Base-by-base conservation (phyloP, 2,329 filamentous ascomycete genomes). In the Fusarium annulatum region DNA sequence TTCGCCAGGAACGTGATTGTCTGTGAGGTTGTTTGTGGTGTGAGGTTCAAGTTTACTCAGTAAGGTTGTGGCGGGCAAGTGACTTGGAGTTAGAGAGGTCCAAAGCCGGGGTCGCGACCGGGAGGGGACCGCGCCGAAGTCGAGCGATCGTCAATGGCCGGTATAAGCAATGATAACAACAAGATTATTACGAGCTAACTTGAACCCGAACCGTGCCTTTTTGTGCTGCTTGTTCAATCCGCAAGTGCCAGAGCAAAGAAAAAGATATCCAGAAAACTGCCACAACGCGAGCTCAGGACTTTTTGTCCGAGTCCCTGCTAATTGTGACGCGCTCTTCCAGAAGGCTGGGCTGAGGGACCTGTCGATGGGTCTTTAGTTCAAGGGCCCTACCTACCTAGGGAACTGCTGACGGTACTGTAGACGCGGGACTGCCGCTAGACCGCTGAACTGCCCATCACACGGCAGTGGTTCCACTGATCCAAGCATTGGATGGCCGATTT, bases 241-340 rank as follows among this genome's bases (percentile, higher is more conserved):
- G 23, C 10, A 15, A 14, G 21, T 30, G 11, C 12, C n/a, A 34
- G 19, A 39, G 30, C 7, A 34, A 23, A 51, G 28, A 58, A 48
- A 36, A 28, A 46, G 23, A 51, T 43, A 33, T 48, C 33, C 38
- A 49, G 43, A 49, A 58, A 57, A 55, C 23, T 55, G 53, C n/a
- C 36, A 55, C 58, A 64, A 69, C 59, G 60, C 71, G 59, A 65
- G 55, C 49, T 28, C 55, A 21, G n/a, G 41, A 30, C 49, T 52
- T 61, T 26, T 36, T 46, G 52, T 33, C 30, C 43, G 45, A 60
- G 59, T 62, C 67, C 59, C 62, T 57, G 51, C 38, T 68, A 41
- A 62, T 53, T 69, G 67, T 66, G 52, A 53, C 71, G 71, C 71
- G 71, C 71, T 74, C 67, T 68, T 64, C n/a, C 30, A 60, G 45